Base-by-base conservation (phyloP, 2,329 filamentous ascomycete genomes). In the Trichoderma sp. region DNA sequence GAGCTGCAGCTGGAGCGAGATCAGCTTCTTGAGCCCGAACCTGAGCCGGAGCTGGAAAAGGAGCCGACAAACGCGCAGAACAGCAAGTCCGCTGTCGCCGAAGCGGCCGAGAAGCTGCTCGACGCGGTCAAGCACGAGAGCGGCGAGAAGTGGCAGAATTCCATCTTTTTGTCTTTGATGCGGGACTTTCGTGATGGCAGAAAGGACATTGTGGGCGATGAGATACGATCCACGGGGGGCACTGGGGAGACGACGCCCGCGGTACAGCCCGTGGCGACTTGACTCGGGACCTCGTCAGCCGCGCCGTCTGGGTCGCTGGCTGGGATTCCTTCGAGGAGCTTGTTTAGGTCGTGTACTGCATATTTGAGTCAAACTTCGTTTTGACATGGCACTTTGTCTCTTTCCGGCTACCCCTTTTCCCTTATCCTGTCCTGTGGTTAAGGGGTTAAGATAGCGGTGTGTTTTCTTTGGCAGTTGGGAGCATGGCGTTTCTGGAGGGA, bases 91-190 rank as follows among this genome's bases (percentile, higher is more conserved):
- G 78, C 77, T 24, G 77, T 81, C 2, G 76, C 79, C 2, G 77
- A 80, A 64, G 79, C 79, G 0, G 79, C 79, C 7, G 75, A 78
- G 66, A 74, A 77, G 24, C 75, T 81, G 1, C 73, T 81, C 43
- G 77, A 80, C 54, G 76, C 77, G 2, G 79, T 81, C 26, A 73
- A 79, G 68, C 79, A 81, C 60, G 79, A 81, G 67, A 72, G 74
- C 51, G 78, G 78, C 48, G 79, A 81, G 9, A 81, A 81, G 68
- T 81, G 79, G 79, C 78, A 79, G 67, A 79, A 81, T 51, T 81
- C 79, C 0, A 72, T 75, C n/a, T 81, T 81, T 48, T 71, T 81
- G 7, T 76, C 76, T 0, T 73, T 81, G 4, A 81, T 81, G 79
- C 76, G 78, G 19, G 79, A 81, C 63, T 80, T 81, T 52, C 74